Percentiles rank a stretch among this genome's conserved stretches.
phyloP scores from a whole-genome alignment of 2,329 filamentous ascomycete genomes.

The Colletotrichum cereale region DNA sequence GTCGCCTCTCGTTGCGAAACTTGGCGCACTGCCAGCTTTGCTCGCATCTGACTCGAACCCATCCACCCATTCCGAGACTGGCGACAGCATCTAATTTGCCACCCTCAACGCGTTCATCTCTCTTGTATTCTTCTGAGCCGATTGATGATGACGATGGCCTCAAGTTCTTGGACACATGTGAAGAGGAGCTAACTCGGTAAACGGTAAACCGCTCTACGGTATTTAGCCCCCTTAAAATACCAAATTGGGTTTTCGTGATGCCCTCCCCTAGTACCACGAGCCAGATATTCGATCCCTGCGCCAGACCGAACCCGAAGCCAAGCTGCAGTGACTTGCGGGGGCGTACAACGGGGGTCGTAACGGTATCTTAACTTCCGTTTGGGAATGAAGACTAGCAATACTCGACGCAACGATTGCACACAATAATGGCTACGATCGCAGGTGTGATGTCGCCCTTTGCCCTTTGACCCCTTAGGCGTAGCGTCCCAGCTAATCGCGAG shows the following conservation, averaged over 20 bases:
- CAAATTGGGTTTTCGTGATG: slow-evolving; percentile 18
- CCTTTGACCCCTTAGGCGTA: background rate
- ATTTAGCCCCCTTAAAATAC: slow-evolving; percentile 2
- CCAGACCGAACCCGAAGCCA: background rate
- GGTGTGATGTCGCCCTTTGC: background rate
- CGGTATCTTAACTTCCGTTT: background rate
- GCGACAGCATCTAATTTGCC: background rate
- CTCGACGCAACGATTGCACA: background rate
- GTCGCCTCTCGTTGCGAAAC: background rate
- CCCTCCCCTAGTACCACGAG: background rate
- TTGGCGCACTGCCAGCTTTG: background rate
- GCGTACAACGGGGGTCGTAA: background rate
- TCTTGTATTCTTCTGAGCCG: background rate
- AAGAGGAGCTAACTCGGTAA: slow-evolving; percentile 21
- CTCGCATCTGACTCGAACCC: background rate
- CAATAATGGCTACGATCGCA: slow-evolving; percentile 31
- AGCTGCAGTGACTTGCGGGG: background rate
- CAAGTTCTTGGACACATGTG: background rate
- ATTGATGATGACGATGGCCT: slow-evolving; percentile 4
- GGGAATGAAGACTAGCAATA: slow-evolving; percentile 5
- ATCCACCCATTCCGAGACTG: background rate
- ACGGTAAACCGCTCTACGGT: background rate
- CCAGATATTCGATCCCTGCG: background rate
- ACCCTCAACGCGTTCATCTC: background rate
- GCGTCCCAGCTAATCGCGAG: background rate